Evolutionary conservation across 495 filamentous ascomycete species (phyloP).

Genomic region (Durotheca rogersii): DNA sequence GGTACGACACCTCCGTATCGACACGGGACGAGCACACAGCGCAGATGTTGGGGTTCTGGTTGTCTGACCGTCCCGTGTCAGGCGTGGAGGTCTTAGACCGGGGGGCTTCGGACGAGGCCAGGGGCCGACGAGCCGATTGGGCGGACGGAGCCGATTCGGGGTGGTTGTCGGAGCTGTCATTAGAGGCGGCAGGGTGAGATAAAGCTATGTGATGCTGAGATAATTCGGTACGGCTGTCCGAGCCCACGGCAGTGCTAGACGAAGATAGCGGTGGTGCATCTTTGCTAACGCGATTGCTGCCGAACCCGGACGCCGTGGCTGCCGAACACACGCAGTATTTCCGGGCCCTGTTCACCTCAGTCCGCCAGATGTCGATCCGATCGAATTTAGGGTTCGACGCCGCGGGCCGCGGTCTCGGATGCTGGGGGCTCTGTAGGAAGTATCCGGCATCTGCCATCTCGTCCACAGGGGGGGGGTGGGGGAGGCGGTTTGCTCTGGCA

Average conservation of each 20-base stretch:
- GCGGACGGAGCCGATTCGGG: neutral
- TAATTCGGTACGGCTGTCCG: conserved; percentile 1
- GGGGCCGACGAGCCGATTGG: neutral
- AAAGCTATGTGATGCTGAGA: neutral
- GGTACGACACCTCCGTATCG: neutral
- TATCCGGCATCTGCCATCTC: conserved; percentile 3
- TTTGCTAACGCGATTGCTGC: neutral
- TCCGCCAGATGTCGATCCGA: conserved; percentile 32
- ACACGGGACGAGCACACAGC: conserved; percentile 13
- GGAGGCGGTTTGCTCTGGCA: neutral
- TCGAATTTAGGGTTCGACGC: neutral
- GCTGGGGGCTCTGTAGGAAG: neutral
- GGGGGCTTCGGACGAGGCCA: neutral
- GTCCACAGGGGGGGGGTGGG: neutral
- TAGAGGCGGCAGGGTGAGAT: neutral
- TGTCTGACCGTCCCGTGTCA: neutral
- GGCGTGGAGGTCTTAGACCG: neutral
- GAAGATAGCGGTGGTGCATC: neutral
- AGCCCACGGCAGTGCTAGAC: conserved; percentile 5
- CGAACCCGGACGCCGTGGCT: neutral
- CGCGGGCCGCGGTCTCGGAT: neutral
- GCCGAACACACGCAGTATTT: conserved; percentile 26
- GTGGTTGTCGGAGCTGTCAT: neutral
- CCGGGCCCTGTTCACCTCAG: conserved; percentile 23
- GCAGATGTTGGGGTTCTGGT: conserved; percentile 8